Evolutionary conservation across 768 basidiomycete species (phyloP).

Genomic region (Pisolithus orientalis): DNA sequence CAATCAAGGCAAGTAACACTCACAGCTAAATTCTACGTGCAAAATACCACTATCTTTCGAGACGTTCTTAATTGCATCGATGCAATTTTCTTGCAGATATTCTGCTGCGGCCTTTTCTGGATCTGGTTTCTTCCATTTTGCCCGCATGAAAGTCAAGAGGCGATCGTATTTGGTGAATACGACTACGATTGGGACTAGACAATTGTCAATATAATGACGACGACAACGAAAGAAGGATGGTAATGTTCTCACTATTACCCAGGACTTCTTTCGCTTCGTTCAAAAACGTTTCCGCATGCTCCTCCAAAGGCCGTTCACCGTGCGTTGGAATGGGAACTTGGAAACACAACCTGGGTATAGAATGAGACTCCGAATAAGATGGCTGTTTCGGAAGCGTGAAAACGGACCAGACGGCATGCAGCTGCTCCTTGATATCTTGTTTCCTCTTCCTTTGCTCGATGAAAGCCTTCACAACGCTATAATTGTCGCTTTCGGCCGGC

Average conservation of each 20-base stretch:
- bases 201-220: neutral
- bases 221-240: neutral
- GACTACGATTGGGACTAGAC: neutral
- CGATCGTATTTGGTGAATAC: slow-evolving; percentile 4
- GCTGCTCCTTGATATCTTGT: slow-evolving; percentile 1
- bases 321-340: neutral
- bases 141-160: neutral
- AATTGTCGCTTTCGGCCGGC: slow-evolving; percentile 5
- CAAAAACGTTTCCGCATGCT: neutral
- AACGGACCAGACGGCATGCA: slow-evolving; percentile 11
- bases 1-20: neutral
- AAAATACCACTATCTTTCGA: neutral
- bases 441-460: neutral
- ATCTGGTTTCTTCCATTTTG: neutral
- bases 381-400: neutral
- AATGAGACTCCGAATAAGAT: neutral
- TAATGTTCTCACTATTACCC: neutral
- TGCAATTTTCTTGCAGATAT: neutral
- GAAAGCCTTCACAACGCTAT: slow-evolving; percentile 5
- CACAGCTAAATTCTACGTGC: neutral
- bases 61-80: neutral
- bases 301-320: slow-evolving; percentile 2
- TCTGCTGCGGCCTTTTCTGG: neutral
- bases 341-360: neutral
- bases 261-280: neutral